Evolutionary conservation across 331 rosid species (phyloP).

Genomic region (Saraca asoca): DNA sequence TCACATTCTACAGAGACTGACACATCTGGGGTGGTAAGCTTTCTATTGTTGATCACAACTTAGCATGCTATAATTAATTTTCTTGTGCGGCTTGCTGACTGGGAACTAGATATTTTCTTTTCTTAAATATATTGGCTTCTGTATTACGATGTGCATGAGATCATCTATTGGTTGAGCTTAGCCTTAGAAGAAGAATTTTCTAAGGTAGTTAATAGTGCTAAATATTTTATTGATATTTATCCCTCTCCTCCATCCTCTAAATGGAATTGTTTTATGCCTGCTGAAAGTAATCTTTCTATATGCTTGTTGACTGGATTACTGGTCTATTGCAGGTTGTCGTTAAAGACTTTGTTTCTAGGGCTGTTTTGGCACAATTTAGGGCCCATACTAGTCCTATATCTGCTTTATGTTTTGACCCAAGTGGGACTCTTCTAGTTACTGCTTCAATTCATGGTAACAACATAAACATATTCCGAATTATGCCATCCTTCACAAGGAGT

Average conservation of each 20-base stretch:
- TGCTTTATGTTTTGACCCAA: slow-evolving; percentile 89
- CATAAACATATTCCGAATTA: slow-evolving; percentile 80
- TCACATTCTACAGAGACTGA: slow-evolving; percentile 69
- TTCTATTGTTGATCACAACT: slow-evolving; percentile 32
- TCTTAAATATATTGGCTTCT: slow-evolving; percentile 46
- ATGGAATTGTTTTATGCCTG: slow-evolving; percentile 22
- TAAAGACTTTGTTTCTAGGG: slow-evolving; percentile 77
- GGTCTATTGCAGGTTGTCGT: slow-evolving; percentile 73
- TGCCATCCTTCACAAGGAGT: slow-evolving; percentile 65
- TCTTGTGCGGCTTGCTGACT: slow-evolving; percentile 31
- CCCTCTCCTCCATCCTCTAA: slow-evolving; percentile 4
- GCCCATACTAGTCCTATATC: slow-evolving; percentile 94
- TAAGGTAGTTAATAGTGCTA: too few relatives aligned
- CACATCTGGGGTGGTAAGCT: slow-evolving; percentile 82
- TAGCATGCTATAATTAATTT: slow-evolving; percentile 18
- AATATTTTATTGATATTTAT: slow-evolving; percentile 13
- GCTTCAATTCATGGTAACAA: slow-evolving; percentile 90
- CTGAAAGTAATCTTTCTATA: slow-evolving; percentile 29
- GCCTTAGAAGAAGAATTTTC: too few relatives aligned
- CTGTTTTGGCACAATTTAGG: slow-evolving; percentile 78
- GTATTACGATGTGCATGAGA: slow-evolving; percentile 50
- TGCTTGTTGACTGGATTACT: slow-evolving; percentile 29
- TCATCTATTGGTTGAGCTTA: slow-evolving; percentile 43
- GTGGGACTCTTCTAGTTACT: slow-evolving; percentile 88
- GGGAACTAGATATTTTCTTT: slow-evolving; percentile 37